phyloP scores from a whole-genome alignment of 2,329 filamentous ascomycete species.

The Cryphonectria carpinicola region DNA sequence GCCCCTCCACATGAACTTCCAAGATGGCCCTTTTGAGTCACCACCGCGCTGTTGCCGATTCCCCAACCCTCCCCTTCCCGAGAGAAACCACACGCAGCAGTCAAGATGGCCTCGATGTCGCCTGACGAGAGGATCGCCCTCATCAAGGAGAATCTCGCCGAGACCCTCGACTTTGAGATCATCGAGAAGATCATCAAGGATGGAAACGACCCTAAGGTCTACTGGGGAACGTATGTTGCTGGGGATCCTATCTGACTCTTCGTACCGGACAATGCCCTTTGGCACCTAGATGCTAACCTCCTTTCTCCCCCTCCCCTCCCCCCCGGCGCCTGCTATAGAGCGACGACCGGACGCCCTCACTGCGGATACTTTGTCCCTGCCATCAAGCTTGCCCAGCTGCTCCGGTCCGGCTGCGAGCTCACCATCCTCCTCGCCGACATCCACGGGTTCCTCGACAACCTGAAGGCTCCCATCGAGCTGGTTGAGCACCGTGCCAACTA shows the following conservation, averaged over 20 bases:
- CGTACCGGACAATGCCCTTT: not conserved
- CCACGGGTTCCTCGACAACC: conserved; percentile 72
- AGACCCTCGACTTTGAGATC: conserved; percentile 83
- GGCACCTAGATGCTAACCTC: conserved; percentile 1
- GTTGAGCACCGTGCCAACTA: conserved; percentile 82
- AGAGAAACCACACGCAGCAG: not conserved
- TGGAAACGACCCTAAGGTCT: conserved; percentile 75
- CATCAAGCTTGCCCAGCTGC: conserved; percentile 87
- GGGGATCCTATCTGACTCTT: not conserved
- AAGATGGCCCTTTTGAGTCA: not conserved
- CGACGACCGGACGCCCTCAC: conserved; percentile 85
- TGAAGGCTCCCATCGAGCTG: conserved; percentile 87
- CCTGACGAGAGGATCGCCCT: conserved; percentile 65
- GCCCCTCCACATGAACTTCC: conserved; percentile 10
- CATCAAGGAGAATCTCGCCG: conserved; percentile 79
- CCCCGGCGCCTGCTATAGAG: conserved; percentile 51
- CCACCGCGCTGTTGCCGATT: not conserved
- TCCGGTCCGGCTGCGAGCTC: conserved; percentile 82
- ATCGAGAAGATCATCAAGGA: conserved; percentile 74
- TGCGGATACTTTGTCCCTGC: conserved; percentile 87
- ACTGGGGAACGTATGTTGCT: conserved; percentile 68
- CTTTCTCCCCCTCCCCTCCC: not conserved
- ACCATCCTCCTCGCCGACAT: conserved; percentile 77
- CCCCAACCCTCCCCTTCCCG: not conserved
- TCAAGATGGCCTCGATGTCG: conserved; percentile 61